Base-by-base conservation (phyloP, 768 basidiomycete species). In the Tephrocybe sp. region DNA sequence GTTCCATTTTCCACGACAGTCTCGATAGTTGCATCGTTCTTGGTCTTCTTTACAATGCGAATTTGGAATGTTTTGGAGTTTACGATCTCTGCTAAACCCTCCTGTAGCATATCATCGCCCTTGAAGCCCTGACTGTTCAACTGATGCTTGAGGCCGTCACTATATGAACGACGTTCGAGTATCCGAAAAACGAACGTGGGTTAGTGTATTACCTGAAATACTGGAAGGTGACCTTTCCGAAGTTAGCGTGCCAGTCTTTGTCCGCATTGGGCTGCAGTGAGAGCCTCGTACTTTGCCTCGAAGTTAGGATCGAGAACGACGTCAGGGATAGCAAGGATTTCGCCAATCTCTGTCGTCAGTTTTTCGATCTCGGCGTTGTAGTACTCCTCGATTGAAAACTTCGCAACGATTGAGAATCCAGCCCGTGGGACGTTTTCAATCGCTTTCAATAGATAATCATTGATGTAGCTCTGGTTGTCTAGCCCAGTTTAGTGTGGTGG, bases 231-330 rank as follows among this genome's bases (percentile, higher is more conserved):
- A 60, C 64, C 11, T 34, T 21, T 17, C 68, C 70, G 37, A 71
- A 65, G 48, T 54, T 53, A 17, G 50, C 14, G 46, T 70, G 58
- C 65, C 66, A 71, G 40, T 54, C 53, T 11, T 56, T 58, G 33
- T 69, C 63, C 9, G 48, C 54, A 54, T 64, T 65, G 49, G n/a
- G 62, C 62, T 45, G 59, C 45, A 47, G 4, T 23, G 34, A 68
- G 50, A 2, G 54, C 45, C 3, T 59, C 61, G 53, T 71, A 72
- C 45, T 63, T 65, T 45, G 64, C 68, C 47, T 70, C 65, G 45
- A 72, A 72, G 63, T 71, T 70, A 47, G 71, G 70, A 33, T 74
- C 71, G 23, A 75, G 63, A 32, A 61, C 56, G 49, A 73, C 52
- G n/a, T 73, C 68, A 3, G 65, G 58, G 37, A 68, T 50, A 14